Percentiles rank a stretch among this genome's conserved stretches.
phyloP scores from a whole-genome alignment of 257 asterid species.

The Salvia rosmarinus region DNA sequence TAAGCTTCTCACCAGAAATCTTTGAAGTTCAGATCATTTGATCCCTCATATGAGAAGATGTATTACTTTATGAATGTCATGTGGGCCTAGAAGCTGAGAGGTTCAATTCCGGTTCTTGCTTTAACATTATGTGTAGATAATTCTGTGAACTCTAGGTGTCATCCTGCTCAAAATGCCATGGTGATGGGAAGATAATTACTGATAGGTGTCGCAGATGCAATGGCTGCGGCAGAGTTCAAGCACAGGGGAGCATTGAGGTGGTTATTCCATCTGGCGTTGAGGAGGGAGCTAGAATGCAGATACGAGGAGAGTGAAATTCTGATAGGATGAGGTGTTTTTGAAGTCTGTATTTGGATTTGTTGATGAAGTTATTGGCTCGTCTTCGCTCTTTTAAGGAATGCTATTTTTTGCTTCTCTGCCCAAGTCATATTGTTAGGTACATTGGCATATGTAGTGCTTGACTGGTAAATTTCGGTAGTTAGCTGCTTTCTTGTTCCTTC shows the following conservation, averaged over 20 bases:
- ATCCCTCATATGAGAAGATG: slow-evolving; percentile 3
- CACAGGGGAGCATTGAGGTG: slow-evolving; percentile 66
- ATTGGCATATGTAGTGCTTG: slow-evolving; percentile 8
- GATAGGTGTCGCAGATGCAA: slow-evolving; percentile 77
- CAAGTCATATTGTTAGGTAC: slow-evolving; percentile 1
- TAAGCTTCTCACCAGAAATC: slow-evolving; percentile 7
- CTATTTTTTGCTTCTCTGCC: slow-evolving; percentile 14
- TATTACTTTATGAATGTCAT: slow-evolving; percentile 4
- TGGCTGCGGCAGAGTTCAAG: slow-evolving; percentile 68
- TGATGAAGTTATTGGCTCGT: slow-evolving; percentile 24
- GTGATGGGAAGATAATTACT: slow-evolving; percentile 82
- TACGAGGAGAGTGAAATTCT: slow-evolving; percentile 87
- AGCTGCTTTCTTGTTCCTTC: slow-evolving; percentile 7
- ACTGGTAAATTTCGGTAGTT: slow-evolving; percentile 7
- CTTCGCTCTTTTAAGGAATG: no score
- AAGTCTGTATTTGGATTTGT: slow-evolving; percentile 15
- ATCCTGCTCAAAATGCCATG: slow-evolving; percentile 78
- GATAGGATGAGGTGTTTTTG: slow-evolving; percentile 66
- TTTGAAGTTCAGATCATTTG: background rate
- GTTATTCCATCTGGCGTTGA: slow-evolving; percentile 83
- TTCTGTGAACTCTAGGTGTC: slow-evolving; percentile 75
- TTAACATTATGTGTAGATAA: slow-evolving; percentile 54
- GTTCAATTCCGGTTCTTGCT: slow-evolving; percentile 35
- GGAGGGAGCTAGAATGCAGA: slow-evolving; percentile 80
- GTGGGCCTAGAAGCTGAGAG: slow-evolving; percentile 16